Evolutionary conservation across 2,329 filamentous ascomycete genomes (phyloP), one percentile per base, ranked within the genome.

Genomic region (Neurospora sp.): DNA sequence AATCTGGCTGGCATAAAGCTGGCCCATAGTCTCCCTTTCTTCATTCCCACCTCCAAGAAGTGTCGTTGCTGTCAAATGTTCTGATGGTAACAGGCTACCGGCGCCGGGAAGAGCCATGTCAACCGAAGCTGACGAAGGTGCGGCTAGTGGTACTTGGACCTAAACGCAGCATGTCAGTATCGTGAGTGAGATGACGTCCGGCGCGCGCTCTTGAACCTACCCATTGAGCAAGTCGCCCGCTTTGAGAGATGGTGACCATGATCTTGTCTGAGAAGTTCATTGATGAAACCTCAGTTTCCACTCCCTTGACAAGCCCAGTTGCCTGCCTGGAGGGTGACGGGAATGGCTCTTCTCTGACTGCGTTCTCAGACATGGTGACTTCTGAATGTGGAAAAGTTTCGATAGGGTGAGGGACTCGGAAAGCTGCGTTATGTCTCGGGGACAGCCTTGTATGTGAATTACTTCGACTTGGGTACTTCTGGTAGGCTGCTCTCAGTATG

Each of bases 141-240:
- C 85, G n/a, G 88, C 86, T 28, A 96, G 85, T 0, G 92, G 91
- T 0, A 96, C 91, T 82, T 96, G 91, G 23, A 93, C 86, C 91
- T 93, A 57, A 6, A 19, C 2, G 57, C 0, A 6, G 2, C 6
- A 52, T 43, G 39, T 66, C 39, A 69, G 33, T 43, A 66, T 67
- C 10, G 72, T 38, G 67, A 72, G n/a, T 75, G 33, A 76, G 78
- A 33, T 46, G 19, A 11, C n/a, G 12, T 1, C 75, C 77, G 39
- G 19, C 17, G 74, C 73, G 19, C 17, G 74, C 73, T 74, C 68
- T 38, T 40, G 28, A 19, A 78, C 82, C 69, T 83, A 97, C 93
- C 96, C 96, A 99, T 84, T 98, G 96, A 23, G 92, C 91, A 66
- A 98, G 82, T 71, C 90, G 87, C 6, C 94, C 95, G 72, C 90